Conservation (phyloP, 2,329 filamentous ascomycete genomes). For the Ophidiomyces ophidiicola region DNA sequence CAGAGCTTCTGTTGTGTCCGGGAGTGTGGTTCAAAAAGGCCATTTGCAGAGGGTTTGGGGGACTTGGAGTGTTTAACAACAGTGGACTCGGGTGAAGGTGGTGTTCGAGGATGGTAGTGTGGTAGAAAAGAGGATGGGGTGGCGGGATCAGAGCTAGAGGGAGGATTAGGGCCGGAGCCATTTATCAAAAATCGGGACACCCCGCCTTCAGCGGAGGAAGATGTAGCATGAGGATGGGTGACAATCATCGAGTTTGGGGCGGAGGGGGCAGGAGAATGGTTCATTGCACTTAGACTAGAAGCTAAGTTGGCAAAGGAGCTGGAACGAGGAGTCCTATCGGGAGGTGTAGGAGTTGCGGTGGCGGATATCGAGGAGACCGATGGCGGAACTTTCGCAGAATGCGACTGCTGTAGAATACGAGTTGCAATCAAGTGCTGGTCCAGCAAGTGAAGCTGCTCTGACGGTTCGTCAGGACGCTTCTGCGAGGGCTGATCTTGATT, state of each 20-base stretch:
- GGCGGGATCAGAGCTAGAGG: constrained; percentile 34
- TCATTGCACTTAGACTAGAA: constrained; percentile 23
- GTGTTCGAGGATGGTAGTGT: constrained; percentile 37
- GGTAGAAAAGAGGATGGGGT: constrained; percentile 38
- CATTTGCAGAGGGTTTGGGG: constrained; percentile 25
- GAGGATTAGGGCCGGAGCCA: constrained; percentile 25
- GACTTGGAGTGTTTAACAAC: constrained; percentile 21
- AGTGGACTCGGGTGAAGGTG: constrained; percentile 30
- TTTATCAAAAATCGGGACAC: constrained; percentile 36
- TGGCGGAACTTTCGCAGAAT: constrained; percentile 35
- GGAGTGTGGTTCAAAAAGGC: constrained; percentile 31
- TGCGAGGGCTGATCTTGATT: constrained; percentile 1
- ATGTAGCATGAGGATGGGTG: constrained; percentile 28
- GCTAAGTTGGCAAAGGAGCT: constrained; percentile 28
- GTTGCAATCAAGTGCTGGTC: constrained; percentile 6
- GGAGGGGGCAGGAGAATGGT: constrained; percentile 21
- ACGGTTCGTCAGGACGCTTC: background rate
- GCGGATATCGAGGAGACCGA: constrained; percentile 39
- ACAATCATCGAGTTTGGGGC: constrained; percentile 21
- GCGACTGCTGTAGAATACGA: constrained; percentile 29
- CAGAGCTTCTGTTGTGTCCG: constrained; percentile 39
- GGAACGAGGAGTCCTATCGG: constrained; percentile 27
- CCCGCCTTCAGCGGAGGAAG: constrained; percentile 38
- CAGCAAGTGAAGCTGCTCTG: constrained; percentile 1
- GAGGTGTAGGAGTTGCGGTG: constrained; percentile 28